Evolutionary conservation across 805 yeast species (phyloP).

Genomic region (Teunomyces pallodes): DNA sequence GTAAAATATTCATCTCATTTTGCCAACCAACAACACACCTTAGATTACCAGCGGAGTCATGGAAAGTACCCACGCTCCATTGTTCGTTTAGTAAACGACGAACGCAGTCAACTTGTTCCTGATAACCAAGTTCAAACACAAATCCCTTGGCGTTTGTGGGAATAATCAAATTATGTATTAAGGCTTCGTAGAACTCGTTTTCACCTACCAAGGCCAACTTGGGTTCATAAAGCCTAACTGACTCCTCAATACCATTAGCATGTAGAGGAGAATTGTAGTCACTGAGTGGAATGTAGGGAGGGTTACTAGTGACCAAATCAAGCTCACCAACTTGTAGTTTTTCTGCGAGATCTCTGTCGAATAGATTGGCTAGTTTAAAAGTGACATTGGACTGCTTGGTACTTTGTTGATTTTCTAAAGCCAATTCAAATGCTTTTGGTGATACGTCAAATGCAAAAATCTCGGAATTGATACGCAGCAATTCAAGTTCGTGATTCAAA

Average conservation of each 20-base stretch:
- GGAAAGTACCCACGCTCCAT: slow-evolving; percentile 51
- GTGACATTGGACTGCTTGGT: slow-evolving; percentile 4
- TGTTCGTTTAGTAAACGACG: slow-evolving; percentile 16
- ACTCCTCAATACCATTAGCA: slow-evolving; percentile 48
- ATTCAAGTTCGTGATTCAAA: slow-evolving; percentile 26
- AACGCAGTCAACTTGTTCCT: slow-evolving; percentile 51
- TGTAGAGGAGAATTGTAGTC: slow-evolving; percentile 39
- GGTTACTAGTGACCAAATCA: slow-evolving; percentile 76
- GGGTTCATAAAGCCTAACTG: slow-evolving; percentile 79
- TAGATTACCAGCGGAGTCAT: slow-evolving; percentile 51
- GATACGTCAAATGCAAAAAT: slow-evolving; percentile 60
- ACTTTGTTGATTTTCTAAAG: slow-evolving; percentile 40
- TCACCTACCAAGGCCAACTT: slow-evolving; percentile 75
- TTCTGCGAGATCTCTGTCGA: slow-evolving; percentile 5
- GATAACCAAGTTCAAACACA: slow-evolving; percentile 74
- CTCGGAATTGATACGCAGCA: slow-evolving; percentile 6
- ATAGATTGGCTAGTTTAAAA: slow-evolving; percentile 15
- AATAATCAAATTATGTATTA: slow-evolving; percentile 45
- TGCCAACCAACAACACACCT: slow-evolving; percentile 69
- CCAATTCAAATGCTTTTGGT: slow-evolving; percentile 47
- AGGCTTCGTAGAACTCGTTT: slow-evolving; percentile 61
- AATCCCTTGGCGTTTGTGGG: slow-evolving; percentile 50
- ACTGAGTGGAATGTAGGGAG: slow-evolving; percentile 72
- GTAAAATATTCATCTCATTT: slow-evolving; percentile 4
- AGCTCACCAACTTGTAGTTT: slow-evolving; percentile 12